Evolutionary conservation across 2,329 filamentous ascomycete genomes (phyloP), one percentile per base, ranked within the genome.

Genomic region (Fusarium annulatum): DNA sequence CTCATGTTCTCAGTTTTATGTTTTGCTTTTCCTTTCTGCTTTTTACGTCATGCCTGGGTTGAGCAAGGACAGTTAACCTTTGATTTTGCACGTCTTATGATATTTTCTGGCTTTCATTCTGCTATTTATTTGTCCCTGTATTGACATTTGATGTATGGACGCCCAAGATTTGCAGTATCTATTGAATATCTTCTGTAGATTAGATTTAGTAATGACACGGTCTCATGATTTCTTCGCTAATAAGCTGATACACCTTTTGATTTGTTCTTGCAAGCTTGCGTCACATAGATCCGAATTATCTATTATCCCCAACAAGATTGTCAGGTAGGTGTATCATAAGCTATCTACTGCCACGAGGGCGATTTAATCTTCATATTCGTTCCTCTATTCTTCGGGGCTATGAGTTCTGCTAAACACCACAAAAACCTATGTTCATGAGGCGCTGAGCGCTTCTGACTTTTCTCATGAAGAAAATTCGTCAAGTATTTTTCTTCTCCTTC

Each of bases 181-280:
- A 19, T 66, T 51, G 48, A 70, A 64, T 43, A 67, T 64, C 39
- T 41, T 21, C 48, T 58, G 68, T 63, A 64, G 58, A 55, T 62
- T 74, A 68, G 61, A 69, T 61, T 49, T 58, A 53, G 70, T 77
- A 77, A 76, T 77, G 73, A 70, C 49, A 64, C 43, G 58, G 30
- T 48, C 46, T 42, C n/a, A 59, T 52, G 57, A 74, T 28, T 34
- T 42, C 49, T 69, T 61, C n/a, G 61, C 49, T 21, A 23, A 51
- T 38, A 14, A 23, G 43, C 33, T n/a, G n/a, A 30, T 36, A 48
- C 26, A 33, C 33, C 33, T 33, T 33, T 33, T 33, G 33, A 33
- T 12, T 33, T 33, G 33, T 33, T 33, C 33, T 33, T 33, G 33
- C 33, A 33, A 12, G 12, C 49, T 21, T 38, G 51, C 19, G 28